Base-by-base conservation (phyloP, 305 asterid species). In the Rubia occidens region DNA sequence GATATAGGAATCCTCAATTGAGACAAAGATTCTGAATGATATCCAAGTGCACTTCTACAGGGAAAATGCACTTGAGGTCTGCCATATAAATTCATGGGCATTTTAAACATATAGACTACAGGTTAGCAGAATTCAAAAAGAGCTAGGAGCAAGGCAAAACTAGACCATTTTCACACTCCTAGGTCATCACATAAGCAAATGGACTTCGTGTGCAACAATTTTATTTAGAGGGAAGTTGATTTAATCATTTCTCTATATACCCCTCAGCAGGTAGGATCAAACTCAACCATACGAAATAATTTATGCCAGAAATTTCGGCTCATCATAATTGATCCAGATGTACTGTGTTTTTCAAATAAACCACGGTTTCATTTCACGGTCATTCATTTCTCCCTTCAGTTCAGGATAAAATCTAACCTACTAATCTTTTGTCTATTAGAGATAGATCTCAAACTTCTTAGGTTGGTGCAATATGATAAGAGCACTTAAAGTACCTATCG, bases 1-100 rank as follows among this genome's bases (percentile, higher is more conserved):
- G 26, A 68, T 37, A 72, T 24, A 53, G n/a, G 43, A 35, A 67
- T 76, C 47, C 47, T 40, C n/a, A 45, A 44, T 37, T 18, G 20
- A 40, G 68, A 51, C 40, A 37, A 20, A 4, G 14, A 32, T 24
- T 15, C 14, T 67, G 20, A 49, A 51, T n/a, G 7, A 7, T 11
- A 24, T 21, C 14, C 11, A 45, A 29, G 44, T 15, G 45, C 10
- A 58, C 43, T 13, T 5, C 0, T 2, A 35, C 9, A 1, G 3
- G 15, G 14, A 13, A 64, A 56, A 14, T 5, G 39, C 13, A 60
- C 37, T 42, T 42, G 45, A 42, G 45, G 45, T 42, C 45, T 42
- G 11, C 45, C 37, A 32, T 32, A 32, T 32, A 32, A 32, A 32
- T 32, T 42, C 11, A 6, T 42, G 45, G 45, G 58, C 54, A 47